Evolutionary conservation across 108 stramenopile genomes (phyloP), one percentile per base, ranked within the genome.

Genomic region (Ochromonas danica): DNA sequence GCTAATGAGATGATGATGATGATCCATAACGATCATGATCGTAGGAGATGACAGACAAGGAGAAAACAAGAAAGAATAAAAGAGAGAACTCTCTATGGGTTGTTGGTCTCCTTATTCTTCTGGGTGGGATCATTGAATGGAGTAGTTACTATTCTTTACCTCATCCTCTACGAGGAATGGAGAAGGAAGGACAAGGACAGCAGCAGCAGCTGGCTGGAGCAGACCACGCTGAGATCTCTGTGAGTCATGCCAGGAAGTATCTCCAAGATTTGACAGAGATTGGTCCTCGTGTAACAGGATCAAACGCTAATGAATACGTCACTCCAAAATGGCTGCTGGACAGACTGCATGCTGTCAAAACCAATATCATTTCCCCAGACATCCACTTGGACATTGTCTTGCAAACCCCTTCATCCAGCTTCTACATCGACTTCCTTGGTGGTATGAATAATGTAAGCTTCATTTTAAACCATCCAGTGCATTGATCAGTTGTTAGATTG

Each of bases 201-300:
- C n/a, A n/a, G n/a, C n/a, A n/a, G n/a, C n/a, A n/a, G n/a, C n/a
- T n/a, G n/a, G n/a, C n/a, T n/a, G n/a, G n/a, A n/a, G n/a, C n/a
- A n/a, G n/a, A n/a, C n/a, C n/a, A n/a, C n/a, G n/a, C n/a, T n/a
- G n/a, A n/a, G n/a, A n/a, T n/a, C n/a, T n/a, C n/a, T 38, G 67
- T 70, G 36, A 6, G 22, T 70, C 6, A 70, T 70, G 67, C 67
- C 22, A 6, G 67, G 14, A 70, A 70, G 67, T 70, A 70, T 70
- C 22, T 70, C 14, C 67, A 14, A 70, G 67, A 70, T 14, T 42
- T 70, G 22, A 70, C 67, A 14, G 67, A 38, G 6, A 70, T 70
- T 38, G 67, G 67, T 14, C 67, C 67, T 14, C 6, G 67, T 14
- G 67, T 70, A 14, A 70, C 67, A 14, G 67, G 67, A 14, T 70